phyloP scores from a whole-genome alignment of 2,329 filamentous ascomycete genomes.

The Penicillium verrucosum region DNA sequence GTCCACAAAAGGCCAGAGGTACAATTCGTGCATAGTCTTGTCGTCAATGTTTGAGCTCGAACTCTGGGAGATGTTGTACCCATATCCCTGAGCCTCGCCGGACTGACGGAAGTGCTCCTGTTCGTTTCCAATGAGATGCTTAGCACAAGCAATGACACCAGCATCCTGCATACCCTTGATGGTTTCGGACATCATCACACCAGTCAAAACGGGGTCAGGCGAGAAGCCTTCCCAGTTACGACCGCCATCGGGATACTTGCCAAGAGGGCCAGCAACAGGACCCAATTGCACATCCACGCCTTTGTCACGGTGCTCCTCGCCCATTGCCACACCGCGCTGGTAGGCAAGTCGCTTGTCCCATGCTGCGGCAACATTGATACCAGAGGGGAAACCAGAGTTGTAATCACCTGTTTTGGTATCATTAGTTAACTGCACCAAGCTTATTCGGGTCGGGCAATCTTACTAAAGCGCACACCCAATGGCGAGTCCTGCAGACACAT shows the following conservation, averaged over 20 bases:
- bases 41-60: slow-evolving; percentile 62
- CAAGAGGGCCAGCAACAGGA: slow-evolving; percentile 71
- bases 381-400: slow-evolving; percentile 75
- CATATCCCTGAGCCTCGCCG: slow-evolving; percentile 56
- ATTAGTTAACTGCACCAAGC: background rate
- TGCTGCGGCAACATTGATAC: slow-evolving; percentile 76
- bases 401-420: slow-evolving; percentile 58
- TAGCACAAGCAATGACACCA: slow-evolving; percentile 78
- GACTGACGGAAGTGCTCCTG: slow-evolving; percentile 69
- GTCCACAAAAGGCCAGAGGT: slow-evolving; percentile 67
- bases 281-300: slow-evolving; percentile 73
- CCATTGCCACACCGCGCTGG: slow-evolving; percentile 69
- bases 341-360: slow-evolving; percentile 72
- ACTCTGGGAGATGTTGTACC: slow-evolving; percentile 61
- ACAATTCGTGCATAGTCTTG: slow-evolving; percentile 61
- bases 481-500: slow-evolving; percentile 88
- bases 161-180: slow-evolving; percentile 77
- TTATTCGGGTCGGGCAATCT: slow-evolving; percentile 14
- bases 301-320: slow-evolving; percentile 69
- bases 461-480: slow-evolving; percentile 69
- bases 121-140: slow-evolving; percentile 72
- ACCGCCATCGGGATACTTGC: slow-evolving; percentile 64
- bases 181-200: slow-evolving; percentile 67
- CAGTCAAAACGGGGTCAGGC: slow-evolving; percentile 72
- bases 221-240: slow-evolving; percentile 67